Conservation (phyloP, 352 stramenopile species). For the Albugo laibachii region DNA sequence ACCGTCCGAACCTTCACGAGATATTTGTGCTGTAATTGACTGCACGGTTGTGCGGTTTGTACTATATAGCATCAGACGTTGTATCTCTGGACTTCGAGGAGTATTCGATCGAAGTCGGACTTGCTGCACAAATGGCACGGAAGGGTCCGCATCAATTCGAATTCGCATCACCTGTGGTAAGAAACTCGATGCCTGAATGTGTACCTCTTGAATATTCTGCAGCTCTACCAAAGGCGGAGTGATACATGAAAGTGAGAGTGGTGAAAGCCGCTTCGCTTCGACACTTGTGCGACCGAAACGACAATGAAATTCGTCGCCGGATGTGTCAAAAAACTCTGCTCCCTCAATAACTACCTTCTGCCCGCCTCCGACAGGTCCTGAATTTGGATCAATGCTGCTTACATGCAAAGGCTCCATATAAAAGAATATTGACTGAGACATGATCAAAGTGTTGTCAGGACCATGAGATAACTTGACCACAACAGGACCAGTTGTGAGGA, state of each 20-base stretch:
- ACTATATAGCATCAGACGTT: conserved; percentile 14
- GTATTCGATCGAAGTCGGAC: conserved; percentile 9
- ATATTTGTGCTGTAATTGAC: conserved; percentile 1
- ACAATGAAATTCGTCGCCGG: conserved; percentile 31
- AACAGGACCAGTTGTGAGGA: conserved; percentile 12
- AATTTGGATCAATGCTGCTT: conserved; percentile 28
- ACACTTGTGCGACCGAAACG: conserved; percentile 75
- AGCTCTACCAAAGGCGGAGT: conserved; percentile 44
- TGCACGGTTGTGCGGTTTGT: conserved; percentile 8
- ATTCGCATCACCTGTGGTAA: conserved; percentile 33
- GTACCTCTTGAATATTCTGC: conserved; percentile 66
- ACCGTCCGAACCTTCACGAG: not conserved
- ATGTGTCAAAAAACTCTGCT: conserved; percentile 26
- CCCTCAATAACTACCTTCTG: conserved; percentile 29
- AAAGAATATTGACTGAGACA: conserved; percentile 9
- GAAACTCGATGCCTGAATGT: conserved; percentile 19
- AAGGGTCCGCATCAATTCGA: conserved; percentile 15
- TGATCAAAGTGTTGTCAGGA: conserved; percentile 16
- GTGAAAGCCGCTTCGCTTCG: conserved; percentile 37
- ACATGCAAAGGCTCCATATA: conserved; percentile 33
- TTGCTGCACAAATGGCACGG: conserved; percentile 22
- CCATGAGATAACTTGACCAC: conserved; percentile 28
- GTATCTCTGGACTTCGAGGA: conserved; percentile 33
- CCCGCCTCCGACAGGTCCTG: conserved; percentile 39
- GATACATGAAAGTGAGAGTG: conserved; percentile 32